Conservation (phyloP, 1,284 basidiomycete species). For the Microbotryomycetes sp. region DNA sequence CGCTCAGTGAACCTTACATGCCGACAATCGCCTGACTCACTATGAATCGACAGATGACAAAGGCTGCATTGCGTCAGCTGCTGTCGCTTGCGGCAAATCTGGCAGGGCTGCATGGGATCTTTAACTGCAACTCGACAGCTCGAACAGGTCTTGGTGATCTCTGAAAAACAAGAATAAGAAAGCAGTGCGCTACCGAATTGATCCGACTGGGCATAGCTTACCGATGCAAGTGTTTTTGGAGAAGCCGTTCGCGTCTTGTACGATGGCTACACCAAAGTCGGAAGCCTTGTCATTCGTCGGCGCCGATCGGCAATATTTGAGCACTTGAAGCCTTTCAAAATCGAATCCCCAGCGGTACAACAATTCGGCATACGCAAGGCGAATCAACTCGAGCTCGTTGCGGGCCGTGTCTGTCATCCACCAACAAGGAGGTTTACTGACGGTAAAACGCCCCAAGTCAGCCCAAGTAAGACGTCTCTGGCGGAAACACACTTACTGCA, state of each 20-base stretch:
- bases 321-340: constrained; percentile 18
- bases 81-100: constrained; percentile 8
- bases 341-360: constrained; percentile 24
- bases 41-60: constrained; percentile 21
- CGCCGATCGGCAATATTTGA: constrained; percentile 23
- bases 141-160: constrained; percentile 1
- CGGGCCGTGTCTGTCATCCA: constrained; percentile 23
- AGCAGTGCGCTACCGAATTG: too few species aligned
- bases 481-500: constrained; percentile 1
- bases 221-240: constrained; percentile 7
- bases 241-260: constrained; percentile 14
- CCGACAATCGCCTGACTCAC: neutral
- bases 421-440: constrained; percentile 17
- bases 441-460: too few species aligned
- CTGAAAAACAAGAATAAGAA: neutral
- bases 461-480: neutral
- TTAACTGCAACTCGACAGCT: constrained; percentile 4
- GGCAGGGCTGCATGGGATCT: neutral
- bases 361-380: constrained; percentile 28
- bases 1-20: neutral
- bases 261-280: neutral
- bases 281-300: neutral
- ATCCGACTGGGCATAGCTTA: too few species aligned
- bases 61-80: constrained; percentile 8
- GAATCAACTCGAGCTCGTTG: constrained; percentile 24